These are phyloP conservation scores for Fraxinus albicans DNA, from an alignment of 305 asterid genomes.

Conservation along the genomic window DNA sequence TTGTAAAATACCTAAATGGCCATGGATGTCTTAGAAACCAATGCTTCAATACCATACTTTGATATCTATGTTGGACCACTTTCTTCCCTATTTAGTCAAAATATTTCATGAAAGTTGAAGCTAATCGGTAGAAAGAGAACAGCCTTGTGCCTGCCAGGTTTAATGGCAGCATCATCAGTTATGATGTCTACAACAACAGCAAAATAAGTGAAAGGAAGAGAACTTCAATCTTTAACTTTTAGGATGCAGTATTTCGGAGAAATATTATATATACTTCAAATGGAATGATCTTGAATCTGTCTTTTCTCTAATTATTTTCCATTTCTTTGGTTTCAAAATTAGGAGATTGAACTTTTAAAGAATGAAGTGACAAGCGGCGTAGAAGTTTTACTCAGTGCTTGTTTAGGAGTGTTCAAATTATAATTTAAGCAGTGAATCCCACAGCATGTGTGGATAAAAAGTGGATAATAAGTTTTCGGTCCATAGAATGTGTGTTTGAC, in stretches of 20 bases:
- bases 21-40: background rate
- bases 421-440: background rate
- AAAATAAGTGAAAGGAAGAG: background rate
- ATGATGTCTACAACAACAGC: background rate
- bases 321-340: background rate
- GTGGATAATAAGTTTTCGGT: background rate
- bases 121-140: background rate
- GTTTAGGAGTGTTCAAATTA: background rate
- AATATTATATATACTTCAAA: background rate
- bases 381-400: background rate
- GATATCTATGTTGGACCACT: background rate
- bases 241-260: background rate
- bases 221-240: background rate
- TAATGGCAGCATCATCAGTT: background rate
- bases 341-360: background rate
- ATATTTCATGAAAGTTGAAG: background rate
- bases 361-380: background rate
- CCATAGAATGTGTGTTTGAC: background rate
- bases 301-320: background rate
- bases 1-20: background rate
- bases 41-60: background rate
- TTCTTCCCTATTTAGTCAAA: background rate
- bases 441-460: background rate
- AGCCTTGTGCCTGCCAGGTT: background rate
- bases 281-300: background rate